Percentiles rank a stretch among this genome's conserved stretches.
Conservation (phyloP, 2,329 filamentous ascomycete species). For the Coniochaeta pulveracea region DNA sequence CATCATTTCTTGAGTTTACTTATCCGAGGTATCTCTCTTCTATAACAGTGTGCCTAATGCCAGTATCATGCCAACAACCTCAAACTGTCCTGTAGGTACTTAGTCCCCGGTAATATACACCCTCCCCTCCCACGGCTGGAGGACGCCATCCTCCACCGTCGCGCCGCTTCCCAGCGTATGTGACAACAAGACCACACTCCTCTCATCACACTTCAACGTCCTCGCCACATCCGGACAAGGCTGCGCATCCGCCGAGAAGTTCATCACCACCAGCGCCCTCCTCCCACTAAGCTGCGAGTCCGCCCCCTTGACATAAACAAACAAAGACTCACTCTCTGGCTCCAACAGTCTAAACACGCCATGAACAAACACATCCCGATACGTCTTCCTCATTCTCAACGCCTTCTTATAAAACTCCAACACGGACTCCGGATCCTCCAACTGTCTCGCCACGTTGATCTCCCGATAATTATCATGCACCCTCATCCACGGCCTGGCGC, state of each 20-base stretch:
- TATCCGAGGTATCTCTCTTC: no score
- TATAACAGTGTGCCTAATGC: no score
- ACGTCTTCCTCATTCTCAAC: conserved; percentile 40
- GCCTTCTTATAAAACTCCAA: conserved; percentile 49
- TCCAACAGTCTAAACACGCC: conserved; percentile 44
- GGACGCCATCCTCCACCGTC: no score
- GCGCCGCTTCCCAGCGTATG: no score
- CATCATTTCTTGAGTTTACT: no score
- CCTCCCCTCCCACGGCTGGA: no score
- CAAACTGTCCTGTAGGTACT: no score
- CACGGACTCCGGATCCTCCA: conserved; percentile 31
- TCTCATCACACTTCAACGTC: conserved; percentile 6
- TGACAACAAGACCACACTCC: no score
- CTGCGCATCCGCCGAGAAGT: conserved; percentile 8
- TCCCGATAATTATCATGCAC: conserved; percentile 43
- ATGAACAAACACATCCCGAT: conserved; percentile 48
- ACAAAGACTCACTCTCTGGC: conserved; percentile 27
- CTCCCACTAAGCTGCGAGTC: conserved; percentile 15
- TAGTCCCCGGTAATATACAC: no score
- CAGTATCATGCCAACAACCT: no score
- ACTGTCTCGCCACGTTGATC: conserved; percentile 42
- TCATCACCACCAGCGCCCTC: conserved; percentile 10
- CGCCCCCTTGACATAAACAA: conserved; percentile 28
- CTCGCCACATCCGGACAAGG: conserved; percentile 4
- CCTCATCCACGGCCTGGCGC: conserved; percentile 45